Evolutionary conservation across 768 basidiomycete genomes (phyloP).

Genomic region (Terana coerulea): DNA sequence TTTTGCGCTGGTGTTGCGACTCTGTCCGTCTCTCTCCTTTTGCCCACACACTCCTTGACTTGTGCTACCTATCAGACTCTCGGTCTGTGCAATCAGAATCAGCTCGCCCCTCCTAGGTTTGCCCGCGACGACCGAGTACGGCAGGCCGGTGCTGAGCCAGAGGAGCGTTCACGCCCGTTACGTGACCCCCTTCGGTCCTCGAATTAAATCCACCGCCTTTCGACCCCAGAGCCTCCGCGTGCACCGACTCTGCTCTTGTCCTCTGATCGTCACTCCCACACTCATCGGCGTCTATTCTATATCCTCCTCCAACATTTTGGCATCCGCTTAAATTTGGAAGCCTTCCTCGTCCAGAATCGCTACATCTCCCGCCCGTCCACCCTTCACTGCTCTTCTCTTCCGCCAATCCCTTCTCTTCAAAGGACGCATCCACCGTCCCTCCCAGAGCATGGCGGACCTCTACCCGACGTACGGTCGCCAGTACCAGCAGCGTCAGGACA

Average conservation of each 20-base stretch:
- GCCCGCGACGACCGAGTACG: constrained; percentile 4
- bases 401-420: constrained; percentile 15
- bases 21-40: background rate
- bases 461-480: constrained; percentile 38
- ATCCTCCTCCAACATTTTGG: constrained; percentile 8
- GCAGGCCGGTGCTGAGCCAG: constrained; percentile 3
- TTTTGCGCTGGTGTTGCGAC: background rate
- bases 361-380: constrained; percentile 12
- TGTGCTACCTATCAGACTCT: too few relatives aligned
- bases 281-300: background rate
- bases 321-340: constrained; percentile 13
- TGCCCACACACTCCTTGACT: too few relatives aligned
- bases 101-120: constrained; percentile 6
- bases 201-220: constrained; percentile 10
- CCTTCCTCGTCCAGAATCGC: constrained; percentile 11
- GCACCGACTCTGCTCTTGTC: background rate
- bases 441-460: constrained; percentile 41
- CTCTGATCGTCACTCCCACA: constrained; percentile 1
- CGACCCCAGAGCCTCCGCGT: constrained; percentile 1
- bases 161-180: constrained; percentile 9
- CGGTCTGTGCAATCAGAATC: background rate
- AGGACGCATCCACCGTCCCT: constrained; percentile 5
- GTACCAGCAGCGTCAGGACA: constrained; percentile 38
- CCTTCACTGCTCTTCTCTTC: constrained; percentile 13
- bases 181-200: constrained; percentile 9